Percentiles rank a stretch among this genome's conserved stretches.
phyloP scores from a whole-genome alignment of 495 filamentous ascomycete species.

The Parathielavia appendiculata region DNA sequence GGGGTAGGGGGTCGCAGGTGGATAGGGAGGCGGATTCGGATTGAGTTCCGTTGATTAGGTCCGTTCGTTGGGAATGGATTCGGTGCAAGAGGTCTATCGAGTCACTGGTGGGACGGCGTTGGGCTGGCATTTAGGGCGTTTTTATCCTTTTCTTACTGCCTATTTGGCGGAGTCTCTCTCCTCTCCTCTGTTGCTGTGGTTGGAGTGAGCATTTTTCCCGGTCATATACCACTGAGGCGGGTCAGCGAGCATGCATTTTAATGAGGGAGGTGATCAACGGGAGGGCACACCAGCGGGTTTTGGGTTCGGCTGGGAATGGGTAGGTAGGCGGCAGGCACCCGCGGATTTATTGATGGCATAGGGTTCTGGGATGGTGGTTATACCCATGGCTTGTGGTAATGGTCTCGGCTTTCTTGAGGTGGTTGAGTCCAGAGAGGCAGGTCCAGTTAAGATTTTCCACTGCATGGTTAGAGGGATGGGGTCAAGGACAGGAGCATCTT shows the following conservation, averaged over 20 bases:
- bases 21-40: not conserved
- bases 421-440: no score
- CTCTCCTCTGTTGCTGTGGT: not conserved
- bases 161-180: not conserved
- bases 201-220: slow-evolving; percentile 1
- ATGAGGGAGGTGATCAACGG: not conserved
- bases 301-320: not conserved
- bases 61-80: not conserved
- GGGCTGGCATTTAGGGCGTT: not conserved
- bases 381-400: no score
- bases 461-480: no score
- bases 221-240: slow-evolving; percentile 2
- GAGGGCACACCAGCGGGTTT: not conserved
- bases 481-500: no score
- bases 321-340: not conserved
- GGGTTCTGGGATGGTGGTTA: not conserved
- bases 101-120: not conserved
- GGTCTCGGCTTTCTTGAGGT: no score
- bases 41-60: not conserved
- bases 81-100: not conserved
- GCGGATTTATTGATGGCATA: not conserved
- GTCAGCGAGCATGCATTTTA: not conserved
- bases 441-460: no score
- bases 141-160: not conserved
- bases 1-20: not conserved